These are phyloP conservation scores for Scutellaria minor DNA, from an alignment of 257 asterid genomes.

Conservation along the genomic window DNA sequence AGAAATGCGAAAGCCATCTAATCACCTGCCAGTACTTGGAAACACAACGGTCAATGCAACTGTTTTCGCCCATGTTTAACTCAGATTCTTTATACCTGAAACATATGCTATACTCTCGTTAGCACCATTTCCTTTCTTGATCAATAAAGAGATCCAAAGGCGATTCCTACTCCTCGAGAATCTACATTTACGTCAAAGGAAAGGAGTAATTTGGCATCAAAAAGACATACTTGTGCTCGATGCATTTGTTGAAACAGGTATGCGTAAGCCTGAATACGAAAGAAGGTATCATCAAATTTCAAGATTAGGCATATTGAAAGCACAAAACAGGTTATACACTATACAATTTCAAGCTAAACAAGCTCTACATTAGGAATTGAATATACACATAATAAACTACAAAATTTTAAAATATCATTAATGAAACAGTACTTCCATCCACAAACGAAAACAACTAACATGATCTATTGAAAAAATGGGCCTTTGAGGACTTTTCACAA, in stretches of 20 bases:
- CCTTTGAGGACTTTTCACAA: constrained; percentile 29
- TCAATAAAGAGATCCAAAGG: neutral
- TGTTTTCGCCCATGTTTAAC: constrained; percentile 89
- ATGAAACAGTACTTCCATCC: neutral
- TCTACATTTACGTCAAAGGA: neutral
- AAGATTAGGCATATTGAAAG: neutral
- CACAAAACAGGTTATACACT: neutral
- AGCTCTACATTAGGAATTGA: neutral
- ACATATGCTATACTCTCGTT: neutral
- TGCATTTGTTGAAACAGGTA: constrained; percentile 64
- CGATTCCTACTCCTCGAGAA: neutral
- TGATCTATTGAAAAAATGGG: neutral
- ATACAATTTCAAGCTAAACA: neutral
- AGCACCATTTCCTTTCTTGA: neutral
- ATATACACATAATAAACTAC: neutral
- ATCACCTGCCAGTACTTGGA: constrained; percentile 76
- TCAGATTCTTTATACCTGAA: constrained; percentile 86
- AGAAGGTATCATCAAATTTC: constrained; percentile 19
- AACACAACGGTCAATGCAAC: constrained; percentile 91
- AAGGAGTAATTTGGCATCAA: neutral
- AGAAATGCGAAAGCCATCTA: neutral
- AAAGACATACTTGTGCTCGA: constrained; percentile 55
- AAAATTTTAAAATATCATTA: neutral
- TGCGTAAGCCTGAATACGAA: constrained; percentile 58
- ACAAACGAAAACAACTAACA: neutral